These are phyloP conservation scores for Yamadazyma phyllophila DNA, from an alignment of 805 yeast genomes.

Conservation along the genomic window DNA sequence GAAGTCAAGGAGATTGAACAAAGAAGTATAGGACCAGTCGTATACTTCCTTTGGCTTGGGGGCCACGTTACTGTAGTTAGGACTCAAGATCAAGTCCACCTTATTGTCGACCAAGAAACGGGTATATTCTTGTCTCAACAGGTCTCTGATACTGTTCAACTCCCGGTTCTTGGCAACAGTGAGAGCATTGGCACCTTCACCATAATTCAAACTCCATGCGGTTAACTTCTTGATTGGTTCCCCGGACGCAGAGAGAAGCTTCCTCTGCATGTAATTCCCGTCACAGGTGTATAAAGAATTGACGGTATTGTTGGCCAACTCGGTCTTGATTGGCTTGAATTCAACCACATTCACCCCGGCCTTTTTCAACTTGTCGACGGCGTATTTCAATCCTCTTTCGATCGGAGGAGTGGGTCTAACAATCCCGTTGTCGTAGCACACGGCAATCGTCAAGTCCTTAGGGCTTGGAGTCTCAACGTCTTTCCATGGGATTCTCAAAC, in stretches of 20 bases:
- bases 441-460: constrained; percentile 52
- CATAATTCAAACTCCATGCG: constrained; percentile 57
- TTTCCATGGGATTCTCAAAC: constrained; percentile 55
- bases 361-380: constrained; percentile 50
- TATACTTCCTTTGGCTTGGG: constrained; percentile 60
- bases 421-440: constrained; percentile 61
- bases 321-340: constrained; percentile 56
- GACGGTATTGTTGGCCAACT: constrained; percentile 60
- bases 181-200: constrained; percentile 51
- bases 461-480: constrained; percentile 41
- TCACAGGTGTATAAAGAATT: constrained; percentile 59
- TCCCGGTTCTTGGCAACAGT: constrained; percentile 53
- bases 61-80: constrained; percentile 70
- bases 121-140: constrained; percentile 55
- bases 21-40: constrained; percentile 79
- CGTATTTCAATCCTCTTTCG: constrained; percentile 51
- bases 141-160: constrained; percentile 55
- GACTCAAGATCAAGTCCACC: constrained; percentile 66
- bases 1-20: constrained; percentile 69
- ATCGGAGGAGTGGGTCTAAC: constrained; percentile 70
- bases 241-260: constrained; percentile 55
- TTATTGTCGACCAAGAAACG: constrained; percentile 51
- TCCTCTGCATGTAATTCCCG: constrained; percentile 60
- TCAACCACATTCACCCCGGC: constrained; percentile 60
- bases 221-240: constrained; percentile 69